Conservation (phyloP, 2,329 filamentous ascomycete genomes). For the Pyricularia grisea region DNA sequence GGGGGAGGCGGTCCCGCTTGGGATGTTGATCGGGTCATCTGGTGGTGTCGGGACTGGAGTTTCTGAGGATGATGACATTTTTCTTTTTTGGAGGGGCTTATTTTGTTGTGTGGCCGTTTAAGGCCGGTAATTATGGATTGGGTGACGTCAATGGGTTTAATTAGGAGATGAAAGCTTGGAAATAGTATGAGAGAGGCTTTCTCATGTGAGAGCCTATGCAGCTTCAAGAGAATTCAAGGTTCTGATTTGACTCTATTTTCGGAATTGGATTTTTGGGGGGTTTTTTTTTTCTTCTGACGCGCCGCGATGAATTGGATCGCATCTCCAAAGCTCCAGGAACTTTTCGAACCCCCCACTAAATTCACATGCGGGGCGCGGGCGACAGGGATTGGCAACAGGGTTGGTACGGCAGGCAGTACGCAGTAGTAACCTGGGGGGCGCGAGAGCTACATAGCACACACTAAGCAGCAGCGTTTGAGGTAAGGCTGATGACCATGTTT, state of each 20-base stretch:
- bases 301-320: not conserved
- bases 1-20: not conserved
- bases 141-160: not conserved
- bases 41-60: not conserved
- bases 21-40: not conserved
- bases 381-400: not conserved
- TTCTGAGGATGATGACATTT: constrained; percentile 3
- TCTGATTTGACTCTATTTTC: not conserved
- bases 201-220: not conserved
- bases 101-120: not conserved
- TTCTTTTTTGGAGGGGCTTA: not conserved
- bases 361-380: not conserved
- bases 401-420: not conserved
- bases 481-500: not conserved
- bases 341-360: not conserved
- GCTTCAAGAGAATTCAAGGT: not conserved
- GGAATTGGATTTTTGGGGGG: not conserved
- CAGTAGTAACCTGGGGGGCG: not conserved
- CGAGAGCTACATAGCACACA: not conserved
- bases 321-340: not conserved
- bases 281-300: not conserved
- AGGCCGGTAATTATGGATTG: not conserved
- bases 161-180: not conserved
- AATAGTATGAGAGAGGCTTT: not conserved
- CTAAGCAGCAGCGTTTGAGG: not conserved